Conservation (phyloP, 1,284 basidiomycete species). For the Heterobasidion irregulare region DNA sequence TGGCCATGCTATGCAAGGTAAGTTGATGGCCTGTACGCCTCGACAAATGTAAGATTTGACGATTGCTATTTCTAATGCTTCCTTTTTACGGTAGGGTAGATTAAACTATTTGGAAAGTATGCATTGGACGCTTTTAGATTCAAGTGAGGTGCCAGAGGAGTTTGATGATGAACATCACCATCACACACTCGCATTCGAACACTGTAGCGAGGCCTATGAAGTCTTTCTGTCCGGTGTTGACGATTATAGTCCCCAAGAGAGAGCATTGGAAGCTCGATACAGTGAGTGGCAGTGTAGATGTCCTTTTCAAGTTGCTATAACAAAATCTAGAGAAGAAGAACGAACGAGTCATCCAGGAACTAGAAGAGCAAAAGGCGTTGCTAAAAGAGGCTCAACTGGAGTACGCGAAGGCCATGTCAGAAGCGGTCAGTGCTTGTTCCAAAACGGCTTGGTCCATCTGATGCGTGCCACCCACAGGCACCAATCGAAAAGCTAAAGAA, state of each 20-base stretch:
- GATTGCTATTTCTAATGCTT: neutral
- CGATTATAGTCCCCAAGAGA: slow-evolving; percentile 63
- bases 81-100: slow-evolving; percentile 20
- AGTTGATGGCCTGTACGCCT: slow-evolving; percentile 9
- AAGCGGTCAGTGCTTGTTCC: slow-evolving; percentile 1
- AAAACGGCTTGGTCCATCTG: slow-evolving; percentile 4
- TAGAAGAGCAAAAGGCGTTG: slow-evolving; percentile 45
- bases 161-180: slow-evolving; percentile 71
- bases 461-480: slow-evolving; percentile 33
- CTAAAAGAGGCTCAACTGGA: slow-evolving; percentile 41
- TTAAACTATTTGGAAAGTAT: slow-evolving; percentile 39
- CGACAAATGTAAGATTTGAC: neutral
- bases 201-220: slow-evolving; percentile 61
- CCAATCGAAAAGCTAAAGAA: slow-evolving; percentile 54
- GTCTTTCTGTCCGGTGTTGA: slow-evolving; percentile 68
- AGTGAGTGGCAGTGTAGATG: slow-evolving; percentile 33
- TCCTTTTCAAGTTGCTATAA: neutral
- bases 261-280: slow-evolving; percentile 65
- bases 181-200: slow-evolving; percentile 69
- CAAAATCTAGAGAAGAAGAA: slow-evolving; percentile 50
- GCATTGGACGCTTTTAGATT: neutral
- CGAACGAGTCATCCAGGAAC: slow-evolving; percentile 46
- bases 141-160: slow-evolving; percentile 47
- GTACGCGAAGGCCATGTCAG: slow-evolving; percentile 30
- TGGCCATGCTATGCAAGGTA: slow-evolving; percentile 76